These are phyloP conservation scores for Microsporum canis DNA, from an alignment of 2,329 filamentous ascomycete species.

Conservation along the genomic window DNA sequence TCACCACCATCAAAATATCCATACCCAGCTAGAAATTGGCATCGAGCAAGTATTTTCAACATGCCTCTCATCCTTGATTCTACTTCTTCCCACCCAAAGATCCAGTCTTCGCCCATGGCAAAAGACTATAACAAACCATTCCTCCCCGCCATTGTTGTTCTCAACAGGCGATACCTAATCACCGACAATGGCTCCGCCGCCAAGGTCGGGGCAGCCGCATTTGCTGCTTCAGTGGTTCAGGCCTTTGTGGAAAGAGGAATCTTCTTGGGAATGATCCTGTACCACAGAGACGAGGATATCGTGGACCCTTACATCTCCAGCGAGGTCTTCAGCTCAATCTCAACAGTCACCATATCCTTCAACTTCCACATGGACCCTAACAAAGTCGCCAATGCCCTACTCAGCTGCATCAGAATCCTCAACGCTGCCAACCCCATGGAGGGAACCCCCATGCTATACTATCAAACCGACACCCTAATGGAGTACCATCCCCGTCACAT, in stretches of 20 bases:
- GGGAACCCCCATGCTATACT: background rate
- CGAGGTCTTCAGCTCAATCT: background rate
- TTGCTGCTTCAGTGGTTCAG: background rate
- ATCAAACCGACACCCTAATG: background rate
- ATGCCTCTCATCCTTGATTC: conserved; percentile 1
- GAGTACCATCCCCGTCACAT: background rate
- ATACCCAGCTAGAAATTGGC: background rate
- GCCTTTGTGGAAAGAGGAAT: background rate
- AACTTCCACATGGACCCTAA: background rate
- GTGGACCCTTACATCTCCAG: background rate
- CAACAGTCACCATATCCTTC: background rate
- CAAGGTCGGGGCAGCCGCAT: background rate
- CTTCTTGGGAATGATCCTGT: background rate
- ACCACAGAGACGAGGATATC: background rate
- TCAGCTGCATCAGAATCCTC: background rate
- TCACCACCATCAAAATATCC: background rate
- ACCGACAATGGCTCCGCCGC: background rate
- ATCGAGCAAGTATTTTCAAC: background rate
- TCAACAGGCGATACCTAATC: conserved; percentile 1
- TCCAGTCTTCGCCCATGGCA: background rate
- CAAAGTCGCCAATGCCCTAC: background rate
- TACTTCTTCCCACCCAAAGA: background rate
- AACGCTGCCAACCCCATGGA: background rate
- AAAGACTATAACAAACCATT: background rate
- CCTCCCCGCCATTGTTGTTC: background rate